Evolutionary conservation across 441 rosid species (phyloP), one percentile per base, ranked within the genome.

Genomic region (Kokia cookei): DNA sequence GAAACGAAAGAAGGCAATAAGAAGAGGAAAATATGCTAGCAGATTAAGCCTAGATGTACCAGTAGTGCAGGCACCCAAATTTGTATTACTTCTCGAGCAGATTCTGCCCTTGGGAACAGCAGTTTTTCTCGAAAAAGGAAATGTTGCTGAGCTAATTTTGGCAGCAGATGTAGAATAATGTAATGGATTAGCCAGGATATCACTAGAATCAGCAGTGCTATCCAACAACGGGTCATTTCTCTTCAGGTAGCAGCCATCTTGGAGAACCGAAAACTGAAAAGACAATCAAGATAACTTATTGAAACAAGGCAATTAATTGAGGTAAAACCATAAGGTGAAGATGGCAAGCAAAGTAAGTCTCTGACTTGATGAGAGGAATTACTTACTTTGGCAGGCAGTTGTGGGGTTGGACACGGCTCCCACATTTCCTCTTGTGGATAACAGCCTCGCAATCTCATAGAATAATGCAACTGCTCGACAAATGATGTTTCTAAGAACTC

Each of bases 401-500:
- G 50, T 50, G 40, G 71, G 26, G 82, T 62, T 79, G 74, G 78
- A 76, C 26, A 82, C 32, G 74, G 76, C 15, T 62, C 58, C 68
- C 24, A 64, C 19, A 63, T 59, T 57, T 72, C 82, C 64, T 75
- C 77, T 26, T 24, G 76, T 43, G 62, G 63, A 14, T 43, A 40
- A 60, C 74, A 15, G 58, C 79, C 81, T n/a, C 45, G 79, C 69
- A 71, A 74, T 26, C 81, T 83, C 75, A 76, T 78, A 4, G 88
- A 82, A 48, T 79, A 75, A 64, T 83, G 83, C 85, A 94, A 75
- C 72, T 92, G 91, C 77, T 79, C 80, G 45, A 92, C 86, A 76
- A 94, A 92, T 14, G 97, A 87, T 71, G 82, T 85, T 85, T 94
- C 97, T 61, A 94, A 62, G 19, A 81, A 80, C 73, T 80, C 76